A percentile compares a stretch with the other conserved stretches of the same genome.
Conservation (phyloP, 2,329 filamentous ascomycete species). For the Proliferodiscus dingleyae region DNA sequence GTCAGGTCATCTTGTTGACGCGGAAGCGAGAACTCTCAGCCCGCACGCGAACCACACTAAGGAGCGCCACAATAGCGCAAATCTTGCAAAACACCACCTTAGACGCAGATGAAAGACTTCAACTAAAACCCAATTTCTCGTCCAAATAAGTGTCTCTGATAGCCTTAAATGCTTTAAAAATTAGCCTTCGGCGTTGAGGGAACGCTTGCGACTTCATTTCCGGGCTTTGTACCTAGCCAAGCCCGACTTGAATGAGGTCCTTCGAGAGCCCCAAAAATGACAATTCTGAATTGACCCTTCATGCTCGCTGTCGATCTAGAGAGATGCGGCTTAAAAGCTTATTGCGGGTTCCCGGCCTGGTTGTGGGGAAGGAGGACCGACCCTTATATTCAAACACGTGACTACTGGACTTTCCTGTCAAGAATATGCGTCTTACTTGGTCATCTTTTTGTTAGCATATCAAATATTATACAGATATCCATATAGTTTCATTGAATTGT, state of each 20-base stretch:
- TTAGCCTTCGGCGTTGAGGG: not conserved
- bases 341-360: conserved; percentile 10
- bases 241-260: not conserved
- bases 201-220: conserved; percentile 1
- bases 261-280: conserved; percentile 3
- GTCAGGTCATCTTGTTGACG: too few relatives aligned
- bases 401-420: not conserved
- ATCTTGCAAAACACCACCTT: not conserved
- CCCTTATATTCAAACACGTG: not conserved
- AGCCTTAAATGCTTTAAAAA: not conserved
- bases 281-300: conserved; percentile 5
- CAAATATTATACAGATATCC: too few relatives aligned
- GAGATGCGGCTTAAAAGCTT: conserved; percentile 24
- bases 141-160: not conserved
- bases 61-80: not conserved
- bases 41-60: too few relatives aligned
- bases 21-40: too few relatives aligned
- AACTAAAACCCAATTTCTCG: not conserved
- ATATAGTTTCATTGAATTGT: too few relatives aligned
- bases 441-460: too few relatives aligned
- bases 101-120: not conserved
- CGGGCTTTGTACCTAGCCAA: not conserved
- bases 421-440: too few relatives aligned
- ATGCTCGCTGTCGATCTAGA: conserved; percentile 8
- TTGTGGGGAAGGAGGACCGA: conserved; percentile 5